These are phyloP conservation scores for Lichtheimia corymbifera DNA, from an alignment of 371 early-diverging fungal genomes.

Conservation along the genomic window DNA sequence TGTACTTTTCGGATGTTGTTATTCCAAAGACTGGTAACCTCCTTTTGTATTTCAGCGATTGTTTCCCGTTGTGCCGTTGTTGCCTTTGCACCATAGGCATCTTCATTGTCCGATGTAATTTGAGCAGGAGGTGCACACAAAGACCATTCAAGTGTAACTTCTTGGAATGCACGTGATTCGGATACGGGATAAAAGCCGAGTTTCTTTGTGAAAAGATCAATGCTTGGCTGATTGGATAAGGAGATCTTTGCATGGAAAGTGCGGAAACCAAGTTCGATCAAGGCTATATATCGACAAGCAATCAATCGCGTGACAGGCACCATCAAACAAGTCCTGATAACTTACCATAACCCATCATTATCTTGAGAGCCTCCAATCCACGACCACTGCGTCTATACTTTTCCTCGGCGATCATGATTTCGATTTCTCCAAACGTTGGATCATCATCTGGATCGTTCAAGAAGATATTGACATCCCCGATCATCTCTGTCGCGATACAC, in stretches of 20 bases:
- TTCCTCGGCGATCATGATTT: constrained; percentile 92
- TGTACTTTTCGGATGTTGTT: constrained; percentile 1
- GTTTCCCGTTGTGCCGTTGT: constrained; percentile 20
- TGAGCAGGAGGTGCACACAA: constrained; percentile 6
- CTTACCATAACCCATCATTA: constrained; percentile 86
- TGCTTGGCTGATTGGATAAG: constrained; percentile 68
- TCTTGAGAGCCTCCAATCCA: constrained; percentile 70
- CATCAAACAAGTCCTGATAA: background rate
- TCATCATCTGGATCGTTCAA: constrained; percentile 78
- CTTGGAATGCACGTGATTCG: constrained; percentile 70
- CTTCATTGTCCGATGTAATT: constrained; percentile 19
- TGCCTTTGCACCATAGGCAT: constrained; percentile 34
- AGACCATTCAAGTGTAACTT: constrained; percentile 70
- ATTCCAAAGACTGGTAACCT: constrained; percentile 3
- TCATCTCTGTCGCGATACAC: constrained; percentile 52
- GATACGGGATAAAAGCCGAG: constrained; percentile 73
- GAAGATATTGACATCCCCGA: constrained; percentile 94
- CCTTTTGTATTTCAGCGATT: background rate
- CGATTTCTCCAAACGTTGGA: constrained; percentile 81
- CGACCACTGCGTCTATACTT: constrained; percentile 63
- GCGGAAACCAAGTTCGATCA: constrained; percentile 56
- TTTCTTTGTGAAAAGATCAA: constrained; percentile 67
- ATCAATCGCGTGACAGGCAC: background rate
- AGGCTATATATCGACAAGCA: constrained; percentile 23
- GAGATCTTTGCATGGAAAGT: constrained; percentile 83